phyloP scores from a whole-genome alignment of 1,139 yeast genomes.

The Yamadazyma siamensis region DNA sequence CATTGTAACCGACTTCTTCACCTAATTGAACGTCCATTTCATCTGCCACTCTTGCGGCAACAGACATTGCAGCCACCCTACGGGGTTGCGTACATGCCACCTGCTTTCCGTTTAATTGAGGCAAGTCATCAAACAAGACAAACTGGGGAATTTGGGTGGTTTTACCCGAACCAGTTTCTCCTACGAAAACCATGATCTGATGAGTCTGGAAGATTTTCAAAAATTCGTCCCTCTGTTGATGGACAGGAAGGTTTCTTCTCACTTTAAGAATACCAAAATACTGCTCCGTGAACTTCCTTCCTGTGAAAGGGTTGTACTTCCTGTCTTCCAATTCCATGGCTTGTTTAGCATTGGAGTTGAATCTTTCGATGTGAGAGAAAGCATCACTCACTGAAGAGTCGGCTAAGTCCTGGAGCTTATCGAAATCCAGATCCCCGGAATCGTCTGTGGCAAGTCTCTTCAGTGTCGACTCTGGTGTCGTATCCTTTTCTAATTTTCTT shows the following conservation, averaged over 20 bases:
- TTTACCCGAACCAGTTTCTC: conserved; percentile 98
- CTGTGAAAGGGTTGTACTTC: conserved; percentile 74
- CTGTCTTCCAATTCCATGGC: conserved; percentile 68
- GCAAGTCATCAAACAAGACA: conserved; percentile 89
- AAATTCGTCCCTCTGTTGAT: conserved; percentile 88
- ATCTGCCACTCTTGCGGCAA: conserved; percentile 93
- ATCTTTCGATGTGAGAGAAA: conserved; percentile 53
- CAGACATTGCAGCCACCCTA: conserved; percentile 97
- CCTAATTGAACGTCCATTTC: conserved; percentile 93
- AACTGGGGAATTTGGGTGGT: conserved; percentile 97
- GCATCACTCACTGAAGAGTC: conserved; percentile 38
- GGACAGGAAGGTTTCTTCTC: conserved; percentile 90
- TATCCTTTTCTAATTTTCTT: conserved; percentile 7
- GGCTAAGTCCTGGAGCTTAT: conserved; percentile 4
- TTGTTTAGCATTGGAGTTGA: conserved; percentile 68
- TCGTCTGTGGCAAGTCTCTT: conserved; percentile 8
- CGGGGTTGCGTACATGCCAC: conserved; percentile 98
- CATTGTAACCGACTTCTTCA: conserved; percentile 88
- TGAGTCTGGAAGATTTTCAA: conserved; percentile 76
- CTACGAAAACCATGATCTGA: conserved; percentile 96
- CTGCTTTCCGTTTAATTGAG: conserved; percentile 72
- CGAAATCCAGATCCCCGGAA: conserved; percentile 4
- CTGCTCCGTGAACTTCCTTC: conserved; percentile 52
- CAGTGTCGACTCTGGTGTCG: conserved; percentile 1
- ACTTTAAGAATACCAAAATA: conserved; percentile 74